phyloP scores from a whole-genome alignment of 2,329 filamentous ascomycete species.

The Fusarium cicatricum region DNA sequence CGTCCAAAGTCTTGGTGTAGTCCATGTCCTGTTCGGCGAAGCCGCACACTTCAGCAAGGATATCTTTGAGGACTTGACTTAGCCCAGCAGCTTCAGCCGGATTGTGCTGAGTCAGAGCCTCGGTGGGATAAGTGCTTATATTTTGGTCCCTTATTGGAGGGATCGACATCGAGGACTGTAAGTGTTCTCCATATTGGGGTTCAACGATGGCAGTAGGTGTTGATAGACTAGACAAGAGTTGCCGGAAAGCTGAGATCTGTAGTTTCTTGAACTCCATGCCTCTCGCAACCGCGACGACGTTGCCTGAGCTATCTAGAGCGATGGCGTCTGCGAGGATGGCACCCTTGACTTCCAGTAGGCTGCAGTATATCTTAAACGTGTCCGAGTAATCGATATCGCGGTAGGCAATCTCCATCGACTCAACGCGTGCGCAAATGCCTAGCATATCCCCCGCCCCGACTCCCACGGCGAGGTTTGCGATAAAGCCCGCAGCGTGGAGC shows the following conservation, averaged over 20 bases:
- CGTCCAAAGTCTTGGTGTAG: neutral
- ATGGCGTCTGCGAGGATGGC: neutral
- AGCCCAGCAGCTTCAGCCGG: no score
- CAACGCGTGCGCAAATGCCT: neutral
- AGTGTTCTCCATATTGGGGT: no score
- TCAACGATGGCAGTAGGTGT: no score
- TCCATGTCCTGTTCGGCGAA: constrained; percentile 1
- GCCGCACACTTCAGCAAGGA: neutral
- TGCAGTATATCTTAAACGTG: neutral
- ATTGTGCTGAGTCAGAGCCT: no score
- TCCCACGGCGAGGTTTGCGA: neutral
- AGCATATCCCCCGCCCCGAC: neutral
- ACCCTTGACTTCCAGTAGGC: constrained; percentile 2
- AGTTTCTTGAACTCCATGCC: constrained; percentile 9
- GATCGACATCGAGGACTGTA: no score
- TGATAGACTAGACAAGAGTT: neutral
- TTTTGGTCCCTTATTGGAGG: no score
- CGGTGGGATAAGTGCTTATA: no score
- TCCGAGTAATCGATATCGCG: neutral
- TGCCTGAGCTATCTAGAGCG: neutral
- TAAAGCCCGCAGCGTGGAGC: neutral
- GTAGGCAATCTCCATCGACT: neutral
- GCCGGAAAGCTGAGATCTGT: neutral
- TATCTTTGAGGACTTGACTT: neutral
- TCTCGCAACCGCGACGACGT: neutral